Conservation (phyloP, 768 basidiomycete genomes). For the Collybia sp. region DNA sequence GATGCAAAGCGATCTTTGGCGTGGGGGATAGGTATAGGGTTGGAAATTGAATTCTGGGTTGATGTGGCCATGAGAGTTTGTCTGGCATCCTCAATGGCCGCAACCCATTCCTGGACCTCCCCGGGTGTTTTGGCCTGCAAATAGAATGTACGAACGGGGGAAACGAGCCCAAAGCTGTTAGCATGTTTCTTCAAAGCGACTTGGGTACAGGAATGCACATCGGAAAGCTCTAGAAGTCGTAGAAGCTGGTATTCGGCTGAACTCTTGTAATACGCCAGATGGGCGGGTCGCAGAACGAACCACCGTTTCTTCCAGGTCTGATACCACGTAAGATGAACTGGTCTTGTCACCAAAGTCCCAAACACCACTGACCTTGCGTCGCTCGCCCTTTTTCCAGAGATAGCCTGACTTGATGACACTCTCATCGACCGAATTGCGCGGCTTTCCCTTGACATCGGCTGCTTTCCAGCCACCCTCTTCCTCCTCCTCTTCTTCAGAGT, state of each 20-base stretch:
- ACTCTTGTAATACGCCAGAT: constrained; percentile 96
- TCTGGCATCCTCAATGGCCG: constrained; percentile 73
- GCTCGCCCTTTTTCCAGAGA: constrained; percentile 96
- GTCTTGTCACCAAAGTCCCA: background rate
- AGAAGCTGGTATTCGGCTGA: constrained; percentile 92
- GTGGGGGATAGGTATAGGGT: constrained; percentile 50
- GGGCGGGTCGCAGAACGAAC: constrained; percentile 92
- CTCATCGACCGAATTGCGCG: constrained; percentile 53
- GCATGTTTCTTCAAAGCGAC: constrained; percentile 86
- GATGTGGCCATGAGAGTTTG: constrained; percentile 59
- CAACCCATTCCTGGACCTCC: constrained; percentile 84
- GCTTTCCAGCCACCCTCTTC: constrained; percentile 64
- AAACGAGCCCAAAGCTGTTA: constrained; percentile 90
- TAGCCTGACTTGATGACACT: constrained; percentile 88
- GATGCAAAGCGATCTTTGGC: constrained; percentile 20
- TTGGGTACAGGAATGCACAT: constrained; percentile 86
- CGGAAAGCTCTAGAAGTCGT: constrained; percentile 78
- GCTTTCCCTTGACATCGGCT: constrained; percentile 35
- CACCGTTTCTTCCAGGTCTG: constrained; percentile 99
- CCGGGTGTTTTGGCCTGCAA: constrained; percentile 68
- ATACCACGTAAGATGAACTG: constrained; percentile 4
- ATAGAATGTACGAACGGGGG: constrained; percentile 86
- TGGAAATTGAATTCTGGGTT: constrained; percentile 49
- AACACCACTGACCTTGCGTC: constrained; percentile 71
- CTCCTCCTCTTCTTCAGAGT: constrained; percentile 72